Conservation (phyloP, 495 filamentous ascomycete species). For the Aspergillus sparsus region DNA sequence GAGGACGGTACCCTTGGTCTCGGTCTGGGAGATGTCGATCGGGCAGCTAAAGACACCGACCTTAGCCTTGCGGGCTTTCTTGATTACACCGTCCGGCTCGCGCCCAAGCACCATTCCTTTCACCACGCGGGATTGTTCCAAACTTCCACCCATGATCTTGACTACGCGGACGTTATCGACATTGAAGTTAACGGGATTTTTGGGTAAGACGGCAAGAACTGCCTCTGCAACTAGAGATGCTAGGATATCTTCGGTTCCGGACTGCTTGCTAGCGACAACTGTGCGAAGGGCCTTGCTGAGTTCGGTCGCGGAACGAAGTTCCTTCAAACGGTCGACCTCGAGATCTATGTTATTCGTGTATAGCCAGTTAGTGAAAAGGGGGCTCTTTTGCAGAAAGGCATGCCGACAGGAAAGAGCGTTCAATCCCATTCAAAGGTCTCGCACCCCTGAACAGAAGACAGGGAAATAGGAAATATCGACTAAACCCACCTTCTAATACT, state of each 20-base stretch:
- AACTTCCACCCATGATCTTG: conserved; percentile 97
- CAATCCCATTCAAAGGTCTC: no score
- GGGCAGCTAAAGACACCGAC: conserved; percentile 96
- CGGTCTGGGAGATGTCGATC: conserved; percentile 93
- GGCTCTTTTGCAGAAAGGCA: neutral
- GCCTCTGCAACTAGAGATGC: conserved; percentile 88
- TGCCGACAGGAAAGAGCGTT: neutral
- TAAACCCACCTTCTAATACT: conserved; percentile 67
- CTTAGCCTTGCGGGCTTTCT: conserved; percentile 89
- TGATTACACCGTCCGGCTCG: conserved; percentile 85
- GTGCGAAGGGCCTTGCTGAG: conserved; percentile 95
- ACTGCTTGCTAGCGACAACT: conserved; percentile 95
- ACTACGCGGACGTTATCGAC: conserved; percentile 99
- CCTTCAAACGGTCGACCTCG: conserved; percentile 84
- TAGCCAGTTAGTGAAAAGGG: conserved; percentile 7
- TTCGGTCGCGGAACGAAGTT: conserved; percentile 74
- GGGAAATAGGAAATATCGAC: conserved; percentile 6
- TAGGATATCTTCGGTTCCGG: conserved; percentile 84
- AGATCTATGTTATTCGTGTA: conserved; percentile 57
- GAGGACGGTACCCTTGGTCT: conserved; percentile 99
- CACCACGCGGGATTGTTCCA: conserved; percentile 90
- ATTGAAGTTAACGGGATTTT: conserved; percentile 98
- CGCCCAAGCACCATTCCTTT: conserved; percentile 98
- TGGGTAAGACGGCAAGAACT: conserved; percentile 90
- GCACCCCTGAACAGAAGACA: conserved; percentile 17